phyloP scores from a whole-genome alignment of 2,329 filamentous ascomycete species.

The Phaeosphaeria sp. region DNA sequence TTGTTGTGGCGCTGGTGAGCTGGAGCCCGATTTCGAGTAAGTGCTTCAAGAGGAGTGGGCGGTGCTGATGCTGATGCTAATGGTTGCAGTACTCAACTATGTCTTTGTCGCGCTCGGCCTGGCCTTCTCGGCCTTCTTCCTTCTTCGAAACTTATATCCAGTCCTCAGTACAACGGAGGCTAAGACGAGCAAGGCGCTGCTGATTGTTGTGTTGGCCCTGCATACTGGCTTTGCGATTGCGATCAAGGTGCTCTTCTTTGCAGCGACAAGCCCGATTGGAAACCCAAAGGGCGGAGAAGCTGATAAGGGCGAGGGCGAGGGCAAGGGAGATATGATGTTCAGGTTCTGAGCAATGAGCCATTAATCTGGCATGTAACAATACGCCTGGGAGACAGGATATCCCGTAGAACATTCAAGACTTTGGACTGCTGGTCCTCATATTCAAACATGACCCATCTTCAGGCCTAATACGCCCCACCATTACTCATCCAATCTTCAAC shows the following conservation, averaged over 20 bases:
- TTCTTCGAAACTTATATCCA: constrained; percentile 61
- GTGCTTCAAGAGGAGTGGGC: constrained; percentile 14
- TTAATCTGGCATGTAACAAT: neutral
- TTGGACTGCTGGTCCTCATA: neutral
- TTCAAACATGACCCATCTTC: neutral
- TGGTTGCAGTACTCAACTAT: constrained; percentile 76
- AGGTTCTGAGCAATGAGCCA: neutral
- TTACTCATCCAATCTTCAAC: neutral
- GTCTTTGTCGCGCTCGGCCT: constrained; percentile 78
- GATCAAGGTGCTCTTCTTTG: constrained; percentile 98
- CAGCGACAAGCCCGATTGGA: constrained; percentile 56
- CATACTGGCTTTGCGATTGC: constrained; percentile 91
- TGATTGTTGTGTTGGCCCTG: constrained; percentile 81
- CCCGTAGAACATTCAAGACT: neutral
- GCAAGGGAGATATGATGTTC: constrained; percentile 15
- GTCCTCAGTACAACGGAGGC: constrained; percentile 91
- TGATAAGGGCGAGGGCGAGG: constrained; percentile 23
- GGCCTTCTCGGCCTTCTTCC: constrained; percentile 46
- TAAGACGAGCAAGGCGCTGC: constrained; percentile 85
- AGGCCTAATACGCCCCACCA: neutral
- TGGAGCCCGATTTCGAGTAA: constrained; percentile 79
- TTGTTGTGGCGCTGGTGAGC: constrained; percentile 88
- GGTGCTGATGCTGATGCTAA: neutral
- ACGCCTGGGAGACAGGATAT: neutral
- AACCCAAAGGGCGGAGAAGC: constrained; percentile 28